Base-by-base conservation (phyloP, 2,329 filamentous ascomycete genomes). In the Macrophomina phaseolina region DNA sequence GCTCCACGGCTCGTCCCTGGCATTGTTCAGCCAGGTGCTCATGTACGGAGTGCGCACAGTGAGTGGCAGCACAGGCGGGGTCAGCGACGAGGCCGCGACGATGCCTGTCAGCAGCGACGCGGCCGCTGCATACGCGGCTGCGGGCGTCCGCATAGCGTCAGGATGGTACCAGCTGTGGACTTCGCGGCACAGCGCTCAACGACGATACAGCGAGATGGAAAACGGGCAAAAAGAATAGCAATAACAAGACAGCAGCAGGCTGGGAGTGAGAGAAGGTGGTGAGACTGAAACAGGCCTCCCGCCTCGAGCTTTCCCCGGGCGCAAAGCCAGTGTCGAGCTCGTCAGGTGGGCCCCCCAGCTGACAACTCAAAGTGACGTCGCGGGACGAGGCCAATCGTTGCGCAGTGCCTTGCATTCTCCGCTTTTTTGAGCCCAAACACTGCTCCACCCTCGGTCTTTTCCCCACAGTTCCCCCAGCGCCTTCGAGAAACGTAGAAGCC, bases 1-100 rank as follows among this genome's bases (percentile, higher is more conserved):
- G 64, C 88, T 85, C 92, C 92, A 96, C 1, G 93, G 93, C 53
- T 85, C 84, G 66, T 90, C 86, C 71, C 93, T 85, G 48, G 92
- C 91, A 77, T 86, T 85, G 56, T 84, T 83, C 66, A 92, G 81
- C 84, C 77, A 86, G 72, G 82, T 82, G 66, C 81, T 84, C 65
- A 84, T 74, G 71, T 85, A 85, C 16, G 83, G 83, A 67, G 82
- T 84, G 66, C 83, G 79, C 53, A 85, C 83, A 67, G 83, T 79
- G 69, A 84, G 77, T 14, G 83, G 83, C 55, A 85, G 77, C 6
- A 84, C 81, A 12, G 82, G 82, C 65, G 87, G 87, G 36, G 82
- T 84, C 61, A 89, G 80, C 36, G 78, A 81, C 16, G 86, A 88
- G 28, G 85, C 84, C 56, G 79, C 73, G 66, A 75, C 75, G 64